phyloP scores from a whole-genome alignment of 495 filamentous ascomycete species.

The Talaromyces wortmannii region DNA sequence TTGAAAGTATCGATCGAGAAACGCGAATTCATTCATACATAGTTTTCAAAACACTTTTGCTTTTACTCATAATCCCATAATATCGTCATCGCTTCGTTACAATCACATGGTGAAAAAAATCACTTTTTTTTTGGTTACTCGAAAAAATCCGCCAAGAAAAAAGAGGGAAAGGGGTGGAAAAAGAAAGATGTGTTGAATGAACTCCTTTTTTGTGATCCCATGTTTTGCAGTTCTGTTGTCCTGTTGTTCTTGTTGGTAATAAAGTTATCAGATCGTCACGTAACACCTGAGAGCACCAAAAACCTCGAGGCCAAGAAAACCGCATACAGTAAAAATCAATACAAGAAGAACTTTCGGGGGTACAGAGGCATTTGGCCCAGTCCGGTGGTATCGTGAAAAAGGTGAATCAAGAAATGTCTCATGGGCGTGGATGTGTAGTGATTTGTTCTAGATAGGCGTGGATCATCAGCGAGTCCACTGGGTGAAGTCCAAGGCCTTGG shows the following conservation, averaged over 20 bases:
- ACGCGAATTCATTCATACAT: too few species aligned
- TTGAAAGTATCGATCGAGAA: too few species aligned
- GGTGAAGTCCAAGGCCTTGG: slow-evolving; percentile 37
- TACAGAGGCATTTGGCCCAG: too few species aligned
- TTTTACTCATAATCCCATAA: not conserved
- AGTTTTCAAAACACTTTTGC: not conserved
- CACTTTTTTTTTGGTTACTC: not conserved
- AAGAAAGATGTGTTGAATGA: not conserved
- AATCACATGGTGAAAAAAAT: not conserved
- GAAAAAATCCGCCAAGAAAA: too few species aligned
- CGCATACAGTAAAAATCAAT: too few species aligned
- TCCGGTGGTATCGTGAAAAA: too few species aligned
- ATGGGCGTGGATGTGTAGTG: too few species aligned
- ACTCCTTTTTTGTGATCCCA: not conserved
- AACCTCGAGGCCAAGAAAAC: too few species aligned
- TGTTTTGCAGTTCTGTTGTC: not conserved
- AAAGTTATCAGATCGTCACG: not conserved
- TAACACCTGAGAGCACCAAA: not conserved
- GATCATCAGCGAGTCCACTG: slow-evolving; percentile 30
- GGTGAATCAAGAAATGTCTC: too few species aligned
- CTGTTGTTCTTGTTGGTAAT: not conserved
- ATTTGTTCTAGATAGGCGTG: not conserved
- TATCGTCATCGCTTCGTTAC: slow-evolving; percentile 3
- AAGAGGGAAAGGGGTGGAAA: not conserved
- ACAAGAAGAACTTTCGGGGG: too few species aligned